Conservation (phyloP, 176 grass and related monocot genomes). For the Oryza longistaminata region DNA sequence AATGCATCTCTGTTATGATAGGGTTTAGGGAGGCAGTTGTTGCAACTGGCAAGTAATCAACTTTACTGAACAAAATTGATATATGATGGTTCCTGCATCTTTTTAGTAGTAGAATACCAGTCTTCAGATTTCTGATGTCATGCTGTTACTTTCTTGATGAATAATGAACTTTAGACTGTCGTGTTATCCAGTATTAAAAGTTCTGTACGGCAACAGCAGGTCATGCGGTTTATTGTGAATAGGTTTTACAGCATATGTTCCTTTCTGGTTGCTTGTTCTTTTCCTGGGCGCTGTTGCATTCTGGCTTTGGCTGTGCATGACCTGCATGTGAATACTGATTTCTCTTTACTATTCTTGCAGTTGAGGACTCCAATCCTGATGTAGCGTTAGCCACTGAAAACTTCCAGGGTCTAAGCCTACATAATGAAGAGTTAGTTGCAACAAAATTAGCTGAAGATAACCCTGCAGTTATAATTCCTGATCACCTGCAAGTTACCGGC, state of each 20-base stretch:
- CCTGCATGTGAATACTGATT: background rate
- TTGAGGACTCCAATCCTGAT: constrained; percentile 59
- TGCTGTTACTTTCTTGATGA: constrained; percentile 9
- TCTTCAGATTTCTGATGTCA: background rate
- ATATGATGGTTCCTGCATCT: background rate
- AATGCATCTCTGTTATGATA: constrained; percentile 7
- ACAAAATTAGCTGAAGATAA: constrained; percentile 56
- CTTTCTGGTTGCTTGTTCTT: constrained; percentile 17
- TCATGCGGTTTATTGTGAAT: background rate
- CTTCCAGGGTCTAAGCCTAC: constrained; percentile 70
- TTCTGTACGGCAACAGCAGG: background rate
- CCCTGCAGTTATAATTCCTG: constrained; percentile 97
- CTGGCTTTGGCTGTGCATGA: background rate
- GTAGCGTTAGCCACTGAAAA: constrained; percentile 54
- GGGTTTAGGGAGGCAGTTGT: constrained; percentile 4
- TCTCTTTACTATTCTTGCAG: constrained; percentile 40
- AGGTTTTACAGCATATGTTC: constrained; percentile 2
- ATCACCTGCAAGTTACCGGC: constrained; percentile 91
- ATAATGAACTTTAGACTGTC: background rate
- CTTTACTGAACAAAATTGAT: background rate
- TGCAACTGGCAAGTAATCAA: background rate
- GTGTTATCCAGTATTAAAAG: background rate
- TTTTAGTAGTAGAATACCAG: background rate
- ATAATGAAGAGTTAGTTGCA: constrained; percentile 58
- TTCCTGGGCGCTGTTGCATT: background rate